phyloP scores from a whole-genome alignment of 768 basidiomycete genomes.

The Lactarius indigo region DNA sequence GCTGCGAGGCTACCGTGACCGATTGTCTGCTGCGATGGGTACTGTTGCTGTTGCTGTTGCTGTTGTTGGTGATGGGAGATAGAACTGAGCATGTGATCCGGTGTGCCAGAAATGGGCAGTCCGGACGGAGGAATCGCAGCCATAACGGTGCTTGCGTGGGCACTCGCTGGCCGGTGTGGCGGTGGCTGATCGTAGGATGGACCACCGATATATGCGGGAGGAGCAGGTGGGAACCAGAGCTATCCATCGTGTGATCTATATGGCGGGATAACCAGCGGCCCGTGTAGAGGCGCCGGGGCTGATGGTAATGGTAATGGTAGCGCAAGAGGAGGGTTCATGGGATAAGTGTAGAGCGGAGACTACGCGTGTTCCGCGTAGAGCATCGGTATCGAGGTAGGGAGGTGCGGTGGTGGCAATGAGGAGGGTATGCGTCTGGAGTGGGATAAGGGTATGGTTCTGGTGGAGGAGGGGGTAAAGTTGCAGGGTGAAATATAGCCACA shows the following conservation, averaged over 20 bases:
- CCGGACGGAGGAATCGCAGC: constrained; percentile 34
- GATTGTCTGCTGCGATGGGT: constrained; percentile 40
- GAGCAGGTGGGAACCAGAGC: constrained; percentile 30
- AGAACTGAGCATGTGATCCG: constrained; percentile 33
- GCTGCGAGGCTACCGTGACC: constrained; percentile 60
- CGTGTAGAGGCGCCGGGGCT: constrained; percentile 41
- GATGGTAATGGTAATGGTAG: constrained; percentile 28
- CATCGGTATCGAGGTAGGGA: constrained; percentile 20
- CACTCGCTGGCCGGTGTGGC: constrained; percentile 50
- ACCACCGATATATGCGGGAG: neutral
- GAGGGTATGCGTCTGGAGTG: constrained; percentile 15
- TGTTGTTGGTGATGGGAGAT: constrained; percentile 21
- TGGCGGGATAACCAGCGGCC: constrained; percentile 15
- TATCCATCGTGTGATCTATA: constrained; percentile 33
- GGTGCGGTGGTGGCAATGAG: constrained; percentile 23
- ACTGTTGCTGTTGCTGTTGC: neutral
- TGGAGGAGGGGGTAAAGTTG: constrained; percentile 46
- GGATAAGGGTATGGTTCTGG: constrained; percentile 21
- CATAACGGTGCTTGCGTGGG: constrained; percentile 36
- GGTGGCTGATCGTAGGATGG: constrained; percentile 35
- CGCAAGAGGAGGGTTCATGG: constrained; percentile 24
- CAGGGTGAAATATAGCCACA: constrained; percentile 59
- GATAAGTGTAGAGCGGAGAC: constrained; percentile 35
- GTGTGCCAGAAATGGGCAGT: constrained; percentile 33
- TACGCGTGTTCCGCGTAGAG: constrained; percentile 30